Evolutionary conservation across 2,329 filamentous ascomycete genomes (phyloP), one percentile per base, ranked within the genome.

Genomic region (Fusarium ramigenum): DNA sequence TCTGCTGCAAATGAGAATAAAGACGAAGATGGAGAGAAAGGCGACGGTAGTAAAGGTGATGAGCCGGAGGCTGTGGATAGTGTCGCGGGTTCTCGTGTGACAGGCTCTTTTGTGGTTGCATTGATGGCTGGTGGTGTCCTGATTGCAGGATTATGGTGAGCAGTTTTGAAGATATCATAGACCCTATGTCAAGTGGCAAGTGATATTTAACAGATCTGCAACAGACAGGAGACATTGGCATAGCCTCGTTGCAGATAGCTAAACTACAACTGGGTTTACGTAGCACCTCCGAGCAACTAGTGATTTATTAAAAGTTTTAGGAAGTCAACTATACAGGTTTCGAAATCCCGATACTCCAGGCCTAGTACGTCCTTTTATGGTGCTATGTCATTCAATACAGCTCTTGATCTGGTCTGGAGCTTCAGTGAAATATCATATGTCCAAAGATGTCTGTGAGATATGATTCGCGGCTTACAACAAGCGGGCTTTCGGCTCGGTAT

Each of bases 271-370:
- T 19, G 8, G 7, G n/a, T 19, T 25, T 14, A 44, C 11, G 5
- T 19, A 18, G 21, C 15, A 23, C 9, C 6, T n/a, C 40, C 14
- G n/a, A 23, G 15, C 6, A 43, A 23, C 9, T 11, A 23, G 23
- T 4, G 18, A 43, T 18, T 16, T 11, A 18, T 23, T 7, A 18
- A 10, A 43, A 43, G n/a, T 2, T 43, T 18, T 9, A 43, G 15
- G 4, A 4, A 43, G 2, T 43, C n/a, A 10, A 23, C 40, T 23
- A 11, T 43, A 6, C 40, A 43, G 40, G 9, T 43, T 11, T 10
- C 6, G 1, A 43, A 3, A 19, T 23, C n/a, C n/a, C n/a, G n/a
- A 23, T 23, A 43, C n/a, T 10, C 15, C 0, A 23, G n/a, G 5
- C 40, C n/a, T 6, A 23, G 15, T 4, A 23, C 7, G 40, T 11